Conservation (phyloP, 1,284 basidiomycete genomes). For the Ceratobasidium sp. region DNA sequence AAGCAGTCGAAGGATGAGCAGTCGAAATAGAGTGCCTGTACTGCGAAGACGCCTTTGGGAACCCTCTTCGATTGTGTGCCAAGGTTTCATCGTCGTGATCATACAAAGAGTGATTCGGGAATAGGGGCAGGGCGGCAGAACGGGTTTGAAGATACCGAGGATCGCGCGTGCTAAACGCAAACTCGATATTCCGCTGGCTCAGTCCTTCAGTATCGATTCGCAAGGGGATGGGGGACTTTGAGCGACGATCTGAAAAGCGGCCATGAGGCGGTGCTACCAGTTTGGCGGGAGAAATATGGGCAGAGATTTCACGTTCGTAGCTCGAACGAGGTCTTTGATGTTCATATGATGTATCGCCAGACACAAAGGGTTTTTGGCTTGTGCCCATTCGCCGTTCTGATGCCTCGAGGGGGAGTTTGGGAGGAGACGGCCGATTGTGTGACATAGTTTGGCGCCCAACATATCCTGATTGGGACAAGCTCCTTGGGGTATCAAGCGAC, state of each 20-base stretch:
- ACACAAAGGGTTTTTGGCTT: background rate
- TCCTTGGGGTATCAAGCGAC: background rate
- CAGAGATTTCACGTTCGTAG: background rate
- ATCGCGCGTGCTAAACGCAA: background rate
- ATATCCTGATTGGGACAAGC: background rate
- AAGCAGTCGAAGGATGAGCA: background rate
- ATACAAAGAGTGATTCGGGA: background rate
- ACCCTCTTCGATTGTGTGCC: background rate
- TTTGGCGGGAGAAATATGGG: background rate
- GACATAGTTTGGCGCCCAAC: background rate
- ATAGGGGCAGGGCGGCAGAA: background rate
- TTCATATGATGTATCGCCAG: background rate
- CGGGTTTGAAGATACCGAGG: background rate
- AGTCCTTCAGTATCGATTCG: background rate
- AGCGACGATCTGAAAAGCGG: background rate
- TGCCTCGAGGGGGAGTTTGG: background rate
- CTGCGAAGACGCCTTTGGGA: background rate
- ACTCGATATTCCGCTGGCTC: background rate
- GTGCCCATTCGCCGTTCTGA: background rate
- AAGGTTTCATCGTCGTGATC: background rate
- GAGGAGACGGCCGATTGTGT: conserved; percentile 6
- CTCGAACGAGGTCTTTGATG: background rate
- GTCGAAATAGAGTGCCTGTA: conserved; percentile 8
- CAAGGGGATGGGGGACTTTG: background rate
- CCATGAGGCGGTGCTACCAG: background rate